Conservation (phyloP, 495 filamentous ascomycete genomes). For the Saxophila tyrrhenica region DNA sequence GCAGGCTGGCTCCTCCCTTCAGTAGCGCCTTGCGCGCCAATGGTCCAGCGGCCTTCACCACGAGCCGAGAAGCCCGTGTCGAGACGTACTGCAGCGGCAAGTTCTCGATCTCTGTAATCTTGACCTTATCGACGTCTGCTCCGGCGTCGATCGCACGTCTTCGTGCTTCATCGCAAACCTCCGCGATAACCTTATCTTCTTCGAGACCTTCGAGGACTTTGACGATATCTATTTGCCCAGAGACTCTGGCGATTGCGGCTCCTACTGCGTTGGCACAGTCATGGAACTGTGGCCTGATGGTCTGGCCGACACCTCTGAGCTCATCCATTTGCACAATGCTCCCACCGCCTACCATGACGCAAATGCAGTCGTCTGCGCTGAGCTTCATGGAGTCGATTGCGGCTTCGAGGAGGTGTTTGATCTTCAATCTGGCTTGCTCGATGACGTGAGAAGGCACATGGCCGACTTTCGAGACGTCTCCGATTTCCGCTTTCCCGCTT, state of each 20-base stretch:
- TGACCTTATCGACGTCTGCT: slow-evolving; percentile 30
- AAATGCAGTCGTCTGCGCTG: slow-evolving; percentile 35
- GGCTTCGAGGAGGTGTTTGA: slow-evolving; percentile 26
- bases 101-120: slow-evolving; percentile 36
- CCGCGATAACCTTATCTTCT: slow-evolving; percentile 27
- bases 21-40: not conserved
- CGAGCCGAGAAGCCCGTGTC: not conserved
- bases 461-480: slow-evolving; percentile 24
- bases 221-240: slow-evolving; percentile 33
- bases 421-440: slow-evolving; percentile 2
- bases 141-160: slow-evolving; percentile 36
- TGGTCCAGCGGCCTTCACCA: not conserved
- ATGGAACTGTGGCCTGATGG: slow-evolving; percentile 23
- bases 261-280: slow-evolving; percentile 46
- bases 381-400: slow-evolving; percentile 41
- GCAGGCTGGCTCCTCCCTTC: not conserved
- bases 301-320: slow-evolving; percentile 17
- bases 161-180: slow-evolving; percentile 28
- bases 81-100: slow-evolving; percentile 38
- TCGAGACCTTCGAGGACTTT: slow-evolving; percentile 31
- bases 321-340: slow-evolving; percentile 21
- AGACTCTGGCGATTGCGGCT: slow-evolving; percentile 47
- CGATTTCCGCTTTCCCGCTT: slow-evolving; percentile 30
- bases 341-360: slow-evolving; percentile 34
- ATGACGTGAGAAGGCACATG: slow-evolving; percentile 21